Percentiles rank a stretch among this genome's conserved stretches.
Evolutionary conservation across 768 basidiomycete genomes (phyloP).

Genomic region (Tylopilus vinaceipallidus): DNA sequence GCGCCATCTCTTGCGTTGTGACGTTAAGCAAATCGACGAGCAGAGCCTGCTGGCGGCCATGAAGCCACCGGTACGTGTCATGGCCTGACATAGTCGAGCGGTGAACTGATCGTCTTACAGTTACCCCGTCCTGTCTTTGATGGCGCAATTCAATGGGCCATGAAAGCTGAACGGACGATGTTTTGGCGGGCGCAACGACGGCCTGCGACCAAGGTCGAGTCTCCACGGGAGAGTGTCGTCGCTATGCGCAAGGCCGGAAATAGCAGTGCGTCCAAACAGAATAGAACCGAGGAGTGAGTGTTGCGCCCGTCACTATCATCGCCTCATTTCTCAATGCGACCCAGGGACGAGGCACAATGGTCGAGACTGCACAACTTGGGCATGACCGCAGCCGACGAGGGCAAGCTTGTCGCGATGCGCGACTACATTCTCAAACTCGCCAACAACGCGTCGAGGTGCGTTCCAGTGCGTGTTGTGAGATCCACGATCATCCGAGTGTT

Average conservation of each 20-base stretch:
- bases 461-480: not conserved
- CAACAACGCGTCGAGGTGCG: conserved; percentile 71
- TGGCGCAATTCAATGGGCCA: conserved; percentile 85
- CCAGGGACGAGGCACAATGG: conserved; percentile 76
- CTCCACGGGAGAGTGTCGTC: conserved; percentile 69
- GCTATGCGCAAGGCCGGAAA: conserved; percentile 54
- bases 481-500: not conserved
- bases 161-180: conserved; percentile 72
- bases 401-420: conserved; percentile 82
- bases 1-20: conserved; percentile 81
- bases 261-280: conserved; percentile 39
- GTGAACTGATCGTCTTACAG: conserved; percentile 26
- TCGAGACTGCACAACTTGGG: conserved; percentile 83
- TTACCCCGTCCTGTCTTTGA: conserved; percentile 76
- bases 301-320: not conserved
- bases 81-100: not conserved
- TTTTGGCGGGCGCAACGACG: conserved; percentile 72
- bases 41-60: conserved; percentile 70
- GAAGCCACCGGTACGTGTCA: conserved; percentile 67
- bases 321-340: not conserved
- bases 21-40: conserved; percentile 73
- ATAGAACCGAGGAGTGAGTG: conserved; percentile 77
- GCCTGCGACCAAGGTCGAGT: conserved; percentile 50
- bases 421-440: conserved; percentile 88
- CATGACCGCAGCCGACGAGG: conserved; percentile 79